A percentile compares a stretch with the other conserved stretches of the same genome.
Evolutionary conservation across 495 filamentous ascomycete species (phyloP).

Genomic region (Wilcoxina mikolae): DNA sequence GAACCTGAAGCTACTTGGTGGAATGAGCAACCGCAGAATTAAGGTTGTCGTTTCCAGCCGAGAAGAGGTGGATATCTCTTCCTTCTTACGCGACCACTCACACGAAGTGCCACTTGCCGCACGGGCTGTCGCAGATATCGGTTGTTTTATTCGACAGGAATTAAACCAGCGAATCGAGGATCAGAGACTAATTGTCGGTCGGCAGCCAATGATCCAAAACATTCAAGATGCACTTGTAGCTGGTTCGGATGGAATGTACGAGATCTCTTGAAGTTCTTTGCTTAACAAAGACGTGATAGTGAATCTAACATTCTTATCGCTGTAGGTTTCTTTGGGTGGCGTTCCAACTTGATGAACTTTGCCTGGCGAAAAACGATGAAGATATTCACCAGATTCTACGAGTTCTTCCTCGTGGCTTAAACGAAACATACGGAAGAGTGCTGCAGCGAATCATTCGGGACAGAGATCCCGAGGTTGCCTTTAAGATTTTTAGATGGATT

Average conservation of each 20-base stretch:
- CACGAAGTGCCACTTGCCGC: background rate
- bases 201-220: slow-evolving; percentile 3
- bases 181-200: background rate
- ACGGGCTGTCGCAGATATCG: slow-evolving; percentile 3
- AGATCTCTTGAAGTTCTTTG: too few species aligned
- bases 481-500: slow-evolving; percentile 13
- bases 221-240: slow-evolving; percentile 11
- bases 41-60: slow-evolving; percentile 11
- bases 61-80: slow-evolving; percentile 10
- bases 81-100: background rate
- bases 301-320: too few species aligned
- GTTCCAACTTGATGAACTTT: slow-evolving; percentile 32
- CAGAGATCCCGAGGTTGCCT: slow-evolving; percentile 10
- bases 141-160: background rate
- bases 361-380: slow-evolving; percentile 17
- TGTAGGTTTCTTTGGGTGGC: slow-evolving; percentile 33
- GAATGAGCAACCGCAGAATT: background rate
- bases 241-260: slow-evolving; percentile 13
- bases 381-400: slow-evolving; percentile 19
- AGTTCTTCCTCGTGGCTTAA: slow-evolving; percentile 28
- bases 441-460: slow-evolving; percentile 15
- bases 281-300: too few species aligned
- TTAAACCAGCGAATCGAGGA: slow-evolving; percentile 1
- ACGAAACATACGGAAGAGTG: slow-evolving; percentile 32
- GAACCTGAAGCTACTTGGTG: background rate